Conservation (phyloP, 306 rosid species). For the Vigna radiata region DNA sequence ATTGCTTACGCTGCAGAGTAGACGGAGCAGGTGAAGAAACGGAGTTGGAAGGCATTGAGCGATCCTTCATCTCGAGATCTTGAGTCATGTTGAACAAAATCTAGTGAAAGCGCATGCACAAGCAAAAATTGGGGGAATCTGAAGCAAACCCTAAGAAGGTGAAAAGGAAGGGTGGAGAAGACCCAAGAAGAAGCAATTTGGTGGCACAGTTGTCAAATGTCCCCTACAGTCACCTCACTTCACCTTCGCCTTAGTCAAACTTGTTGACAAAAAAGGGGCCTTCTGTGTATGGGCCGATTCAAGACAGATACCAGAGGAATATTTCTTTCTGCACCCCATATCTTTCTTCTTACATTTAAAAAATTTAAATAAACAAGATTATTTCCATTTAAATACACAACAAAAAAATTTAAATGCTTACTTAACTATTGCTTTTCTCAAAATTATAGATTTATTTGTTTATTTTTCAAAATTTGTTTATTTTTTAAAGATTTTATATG, state of each 20-base stretch:
- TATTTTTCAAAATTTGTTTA: too few species aligned
- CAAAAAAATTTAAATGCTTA: too few species aligned
- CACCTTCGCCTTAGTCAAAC: not conserved
- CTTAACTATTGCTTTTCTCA: too few species aligned
- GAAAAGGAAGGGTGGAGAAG: not conserved
- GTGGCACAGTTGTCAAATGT: constrained; percentile 24
- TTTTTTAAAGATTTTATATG: too few species aligned
- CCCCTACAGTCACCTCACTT: not conserved
- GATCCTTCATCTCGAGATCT: constrained; percentile 65
- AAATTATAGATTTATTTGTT: too few species aligned
- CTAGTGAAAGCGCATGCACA: not conserved
- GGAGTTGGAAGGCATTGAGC: constrained; percentile 54
- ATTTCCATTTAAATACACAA: too few species aligned
- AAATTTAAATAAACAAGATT: too few species aligned
- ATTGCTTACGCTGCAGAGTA: constrained; percentile 56
- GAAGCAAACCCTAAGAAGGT: constrained; percentile 42
- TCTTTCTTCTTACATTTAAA: too few species aligned
- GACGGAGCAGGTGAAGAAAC: constrained; percentile 55
- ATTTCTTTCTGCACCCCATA: too few species aligned
- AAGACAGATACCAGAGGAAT: not conserved
- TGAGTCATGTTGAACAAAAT: constrained; percentile 54
- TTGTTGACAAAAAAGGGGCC: not conserved
- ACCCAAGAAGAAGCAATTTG: constrained; percentile 33
- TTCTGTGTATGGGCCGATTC: not conserved
- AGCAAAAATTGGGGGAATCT: constrained; percentile 13